phyloP scores from a whole-genome alignment of 1,284 basidiomycete genomes.

The Sanghuangporus sanghuang region DNA sequence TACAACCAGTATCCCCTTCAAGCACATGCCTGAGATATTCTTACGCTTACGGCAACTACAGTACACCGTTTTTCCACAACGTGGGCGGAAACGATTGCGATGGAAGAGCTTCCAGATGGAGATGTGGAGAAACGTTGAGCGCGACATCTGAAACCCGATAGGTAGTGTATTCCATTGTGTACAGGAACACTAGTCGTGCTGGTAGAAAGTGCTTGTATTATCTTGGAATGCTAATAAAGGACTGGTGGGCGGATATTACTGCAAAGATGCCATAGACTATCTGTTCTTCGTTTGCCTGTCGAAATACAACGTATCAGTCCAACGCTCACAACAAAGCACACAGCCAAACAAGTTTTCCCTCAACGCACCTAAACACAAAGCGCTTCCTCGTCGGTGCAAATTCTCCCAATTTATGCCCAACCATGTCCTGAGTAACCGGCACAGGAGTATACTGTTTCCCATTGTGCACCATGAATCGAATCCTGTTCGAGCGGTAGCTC shows the following conservation, averaged over 20 bases:
- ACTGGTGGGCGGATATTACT: neutral
- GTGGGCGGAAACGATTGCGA: too few relatives aligned
- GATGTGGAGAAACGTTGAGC: too few relatives aligned
- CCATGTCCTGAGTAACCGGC: slow-evolving; percentile 92
- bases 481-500: slow-evolving; percentile 32
- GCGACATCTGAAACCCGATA: too few relatives aligned
- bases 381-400: slow-evolving; percentile 85
- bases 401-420: slow-evolving; percentile 96
- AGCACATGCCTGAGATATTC: too few relatives aligned
- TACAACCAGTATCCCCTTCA: too few relatives aligned
- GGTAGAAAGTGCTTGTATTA: neutral
- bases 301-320: neutral
- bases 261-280: slow-evolving; percentile 19
- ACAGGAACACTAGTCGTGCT: too few relatives aligned
- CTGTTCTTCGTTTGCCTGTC: slow-evolving; percentile 31
- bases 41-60: too few relatives aligned
- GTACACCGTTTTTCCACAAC: too few relatives aligned
- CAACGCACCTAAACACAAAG: slow-evolving; percentile 61
- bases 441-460: slow-evolving; percentile 90
- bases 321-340: neutral
- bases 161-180: too few relatives aligned
- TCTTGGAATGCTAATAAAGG: neutral
- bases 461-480: slow-evolving; percentile 91
- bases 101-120: too few relatives aligned
- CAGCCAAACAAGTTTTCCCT: neutral